A percentile compares a stretch with the other conserved stretches of the same genome.
Evolutionary conservation across 148 eudicot species (phyloP).

Genomic region (Cornus florida): DNA sequence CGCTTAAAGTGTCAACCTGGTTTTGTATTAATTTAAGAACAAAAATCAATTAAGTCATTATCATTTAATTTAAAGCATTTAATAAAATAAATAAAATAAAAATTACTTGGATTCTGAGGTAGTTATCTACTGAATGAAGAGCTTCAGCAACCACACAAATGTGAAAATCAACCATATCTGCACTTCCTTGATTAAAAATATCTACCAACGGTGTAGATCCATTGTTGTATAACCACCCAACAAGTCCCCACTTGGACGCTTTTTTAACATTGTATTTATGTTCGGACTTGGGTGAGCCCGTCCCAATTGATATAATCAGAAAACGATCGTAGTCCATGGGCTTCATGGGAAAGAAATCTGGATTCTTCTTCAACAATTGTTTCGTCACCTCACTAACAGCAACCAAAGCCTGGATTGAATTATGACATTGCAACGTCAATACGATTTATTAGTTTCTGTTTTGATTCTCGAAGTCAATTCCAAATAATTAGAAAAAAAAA

Average conservation of each 20-base stretch:
- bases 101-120: constrained; percentile 62
- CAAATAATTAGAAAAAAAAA: no score
- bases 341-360: constrained; percentile 36
- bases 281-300: constrained; percentile 38
- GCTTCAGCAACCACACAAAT: constrained; percentile 43
- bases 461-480: no score
- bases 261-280: constrained; percentile 32
- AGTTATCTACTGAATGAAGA: constrained; percentile 36
- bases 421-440: background rate
- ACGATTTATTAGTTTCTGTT: background rate
- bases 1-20: constrained; percentile 43
- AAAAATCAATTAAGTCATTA: no score
- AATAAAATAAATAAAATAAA: no score
- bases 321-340: constrained; percentile 37
- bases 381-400: constrained; percentile 55
- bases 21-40: no score
- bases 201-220: constrained; percentile 44
- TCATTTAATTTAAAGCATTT: no score
- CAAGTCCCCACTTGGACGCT: constrained; percentile 60
- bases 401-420: constrained; percentile 36
- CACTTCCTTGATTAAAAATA: constrained; percentile 29
- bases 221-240: constrained; percentile 41
- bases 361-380: constrained; percentile 26
- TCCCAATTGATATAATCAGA: constrained; percentile 55
- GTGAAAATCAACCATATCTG: constrained; percentile 50